phyloP scores from a whole-genome alignment of 345 rosid genomes.

The Populus tremula region DNA sequence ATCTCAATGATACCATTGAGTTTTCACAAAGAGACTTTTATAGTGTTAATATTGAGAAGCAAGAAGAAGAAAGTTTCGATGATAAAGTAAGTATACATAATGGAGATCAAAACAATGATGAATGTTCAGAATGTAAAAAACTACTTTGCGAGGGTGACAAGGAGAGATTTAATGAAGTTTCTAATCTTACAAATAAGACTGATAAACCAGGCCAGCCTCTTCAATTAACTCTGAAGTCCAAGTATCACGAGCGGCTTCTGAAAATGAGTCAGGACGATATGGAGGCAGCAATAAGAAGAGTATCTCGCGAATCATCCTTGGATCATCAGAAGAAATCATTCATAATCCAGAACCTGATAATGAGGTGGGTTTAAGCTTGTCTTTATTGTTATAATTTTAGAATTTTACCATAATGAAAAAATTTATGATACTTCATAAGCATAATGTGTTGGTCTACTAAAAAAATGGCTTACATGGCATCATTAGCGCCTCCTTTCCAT shows the following conservation, averaged over 20 bases:
- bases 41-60: constrained; percentile 20
- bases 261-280: constrained; percentile 60
- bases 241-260: constrained; percentile 32
- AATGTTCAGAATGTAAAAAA: constrained; percentile 30
- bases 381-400: not conserved
- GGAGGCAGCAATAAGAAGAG: constrained; percentile 62
- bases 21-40: constrained; percentile 9
- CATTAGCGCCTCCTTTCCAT: not conserved
- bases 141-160: constrained; percentile 18
- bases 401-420: not conserved
- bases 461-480: not conserved
- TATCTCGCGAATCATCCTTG: constrained; percentile 59
- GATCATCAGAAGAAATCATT: constrained; percentile 59
- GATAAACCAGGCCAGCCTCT: constrained; percentile 27
- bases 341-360: constrained; percentile 63
- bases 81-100: constrained; percentile 19
- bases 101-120: constrained; percentile 23
- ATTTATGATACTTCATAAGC: too few relatives aligned
- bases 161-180: constrained; percentile 24
- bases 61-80: constrained; percentile 15
- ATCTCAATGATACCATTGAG: constrained; percentile 16
- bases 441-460: too few relatives aligned
- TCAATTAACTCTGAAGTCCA: constrained; percentile 25
- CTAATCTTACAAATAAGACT: constrained; percentile 5
- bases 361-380: constrained; percentile 47